Evolutionary conservation across 192 early-diverging fungal species (phyloP).

Genomic region (Mortierella claussenii): DNA sequence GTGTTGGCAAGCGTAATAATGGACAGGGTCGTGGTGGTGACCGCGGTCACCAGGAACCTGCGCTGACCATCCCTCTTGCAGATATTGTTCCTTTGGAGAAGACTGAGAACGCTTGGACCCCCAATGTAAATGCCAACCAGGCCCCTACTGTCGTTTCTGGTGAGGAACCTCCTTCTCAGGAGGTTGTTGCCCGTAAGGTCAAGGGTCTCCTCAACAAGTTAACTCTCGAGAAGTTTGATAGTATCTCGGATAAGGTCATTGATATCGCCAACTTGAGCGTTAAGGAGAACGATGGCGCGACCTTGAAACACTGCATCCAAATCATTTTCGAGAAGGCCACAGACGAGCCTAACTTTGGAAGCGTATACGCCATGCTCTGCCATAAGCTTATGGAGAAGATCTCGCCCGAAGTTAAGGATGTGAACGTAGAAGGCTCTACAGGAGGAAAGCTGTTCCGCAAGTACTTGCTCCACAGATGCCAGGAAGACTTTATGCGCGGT

Average conservation of each 20-base stretch:
- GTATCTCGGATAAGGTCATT: conserved; percentile 85
- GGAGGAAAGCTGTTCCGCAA: conserved; percentile 87
- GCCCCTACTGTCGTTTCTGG: conserved; percentile 41
- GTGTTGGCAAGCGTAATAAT: conserved; percentile 67
- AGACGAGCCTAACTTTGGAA: conserved; percentile 91
- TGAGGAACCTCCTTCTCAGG: conserved; percentile 59
- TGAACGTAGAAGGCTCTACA: conserved; percentile 65
- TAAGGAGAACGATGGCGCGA: conserved; percentile 72
- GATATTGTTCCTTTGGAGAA: conserved; percentile 84
- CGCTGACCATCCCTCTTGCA: conserved; percentile 63
- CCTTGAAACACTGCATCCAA: conserved; percentile 85
- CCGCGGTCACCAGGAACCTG: conserved; percentile 58
- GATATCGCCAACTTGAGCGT: conserved; percentile 77
- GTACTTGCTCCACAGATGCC: conserved; percentile 92
- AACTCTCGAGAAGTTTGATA: conserved; percentile 94
- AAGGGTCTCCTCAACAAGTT: conserved; percentile 96
- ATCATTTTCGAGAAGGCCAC: conserved; percentile 95
- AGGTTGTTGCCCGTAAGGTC: conserved; percentile 80
- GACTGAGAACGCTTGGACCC: conserved; percentile 86
- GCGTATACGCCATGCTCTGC: conserved; percentile 92
- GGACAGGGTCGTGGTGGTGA: conserved; percentile 64
- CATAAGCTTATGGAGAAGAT: conserved; percentile 77
- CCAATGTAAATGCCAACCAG: conserved; percentile 61
- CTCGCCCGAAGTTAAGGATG: conserved; percentile 66
- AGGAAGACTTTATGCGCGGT: conserved; percentile 93